Conservation (phyloP, 768 basidiomycete species). For the Pholiota microspora region DNA sequence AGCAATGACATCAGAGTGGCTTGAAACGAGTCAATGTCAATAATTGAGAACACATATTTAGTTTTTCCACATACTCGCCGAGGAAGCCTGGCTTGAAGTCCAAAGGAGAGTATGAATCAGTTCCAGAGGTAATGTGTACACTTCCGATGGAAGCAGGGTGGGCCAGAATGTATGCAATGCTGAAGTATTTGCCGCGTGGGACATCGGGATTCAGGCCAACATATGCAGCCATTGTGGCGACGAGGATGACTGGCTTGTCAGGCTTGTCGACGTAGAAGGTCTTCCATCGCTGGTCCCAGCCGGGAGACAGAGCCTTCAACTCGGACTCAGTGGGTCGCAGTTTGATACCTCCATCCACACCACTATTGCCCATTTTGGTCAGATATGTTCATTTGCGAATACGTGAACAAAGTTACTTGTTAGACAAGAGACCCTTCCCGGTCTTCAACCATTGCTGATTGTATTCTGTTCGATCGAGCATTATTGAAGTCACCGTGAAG, state of each 20-base stretch:
- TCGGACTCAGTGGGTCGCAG: conserved; percentile 51
- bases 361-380: conserved; percentile 31
- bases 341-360: conserved; percentile 54
- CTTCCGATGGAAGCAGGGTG: conserved; percentile 35
- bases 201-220: conserved; percentile 14
- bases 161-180: conserved; percentile 25
- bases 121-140: conserved; percentile 34
- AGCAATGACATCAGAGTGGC: conserved; percentile 40
- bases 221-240: conserved; percentile 36
- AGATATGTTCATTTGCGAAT: conserved; percentile 6
- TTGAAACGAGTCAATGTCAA: conserved; percentile 9
- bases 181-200: conserved; percentile 23
- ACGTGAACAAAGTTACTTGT: conserved; percentile 45
- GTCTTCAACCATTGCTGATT: conserved; percentile 27
- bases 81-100: conserved; percentile 26
- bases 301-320: conserved; percentile 45
- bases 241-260: conserved; percentile 53
- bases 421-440: conserved; percentile 48
- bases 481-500: no score
- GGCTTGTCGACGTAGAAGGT: conserved; percentile 46
- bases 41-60: neutral
- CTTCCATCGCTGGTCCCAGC: conserved; percentile 48
- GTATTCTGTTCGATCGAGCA: conserved; percentile 17
- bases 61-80: neutral
- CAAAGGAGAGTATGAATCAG: conserved; percentile 28